phyloP scores from a whole-genome alignment of 192 early-diverging fungal genomes.

The Coemansia sp. region DNA sequence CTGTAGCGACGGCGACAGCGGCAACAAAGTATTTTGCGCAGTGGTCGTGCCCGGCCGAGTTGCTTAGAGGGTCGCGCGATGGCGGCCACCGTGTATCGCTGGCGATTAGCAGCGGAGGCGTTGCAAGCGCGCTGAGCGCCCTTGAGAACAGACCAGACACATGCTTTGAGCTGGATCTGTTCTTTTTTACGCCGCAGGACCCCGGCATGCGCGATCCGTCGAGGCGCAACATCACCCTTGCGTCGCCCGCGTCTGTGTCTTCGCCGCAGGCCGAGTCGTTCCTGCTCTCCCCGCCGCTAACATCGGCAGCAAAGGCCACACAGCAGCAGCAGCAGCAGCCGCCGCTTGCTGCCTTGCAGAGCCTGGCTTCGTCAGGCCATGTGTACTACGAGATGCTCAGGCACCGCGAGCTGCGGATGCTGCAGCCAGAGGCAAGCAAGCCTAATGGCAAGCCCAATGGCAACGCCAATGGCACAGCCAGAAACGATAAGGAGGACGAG shows the following conservation, averaged over 20 bases:
- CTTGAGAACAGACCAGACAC: constrained; percentile 9
- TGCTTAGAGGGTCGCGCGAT: neutral
- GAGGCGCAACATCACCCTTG: neutral
- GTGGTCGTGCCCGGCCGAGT: constrained; percentile 2
- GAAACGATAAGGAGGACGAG: neutral
- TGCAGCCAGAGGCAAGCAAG: neutral
- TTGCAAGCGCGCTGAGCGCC: constrained; percentile 9
- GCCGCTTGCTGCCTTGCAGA: neutral
- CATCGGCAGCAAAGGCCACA: constrained; percentile 2
- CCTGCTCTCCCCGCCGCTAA: constrained; percentile 6
- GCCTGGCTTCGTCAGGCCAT: constrained; percentile 10
- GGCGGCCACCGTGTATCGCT: constrained; percentile 11
- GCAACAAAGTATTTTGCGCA: constrained; percentile 2
- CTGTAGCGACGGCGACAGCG: neutral
- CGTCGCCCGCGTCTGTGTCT: neutral
- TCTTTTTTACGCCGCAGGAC: neutral
- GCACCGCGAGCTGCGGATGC: constrained; percentile 17
- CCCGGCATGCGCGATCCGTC: neutral
- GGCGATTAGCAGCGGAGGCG: neutral
- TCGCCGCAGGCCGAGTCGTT: neutral
- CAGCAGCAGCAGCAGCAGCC: neutral
- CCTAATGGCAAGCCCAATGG: neutral
- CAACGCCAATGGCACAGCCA: neutral
- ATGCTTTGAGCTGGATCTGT: constrained; percentile 1
- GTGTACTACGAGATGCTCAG: constrained; percentile 36